Base-by-base conservation (phyloP, 805 yeast species). In the Pichia gijzeniarum region DNA sequence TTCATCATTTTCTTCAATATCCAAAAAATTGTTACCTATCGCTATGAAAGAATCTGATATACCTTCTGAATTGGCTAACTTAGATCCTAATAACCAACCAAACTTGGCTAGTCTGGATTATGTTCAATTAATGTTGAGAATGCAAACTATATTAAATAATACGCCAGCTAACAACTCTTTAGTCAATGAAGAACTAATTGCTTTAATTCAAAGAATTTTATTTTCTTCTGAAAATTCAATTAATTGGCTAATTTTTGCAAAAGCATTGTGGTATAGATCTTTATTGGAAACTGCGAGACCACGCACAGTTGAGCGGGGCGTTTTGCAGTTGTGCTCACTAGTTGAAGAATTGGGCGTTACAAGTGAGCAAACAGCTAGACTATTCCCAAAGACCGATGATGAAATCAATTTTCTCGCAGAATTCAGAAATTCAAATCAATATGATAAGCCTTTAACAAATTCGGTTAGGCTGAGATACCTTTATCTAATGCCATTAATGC, bases 211-310 rank as follows among this genome's bases (percentile, higher is more conserved):
- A 38, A 75, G 99, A 54, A 73, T 91, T 10, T 67, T 91, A 18
- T 76, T 75, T 62, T 69, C 77, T 40, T 71, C 73, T 10, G 57
- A 59, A 4, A 65, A 68, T 4, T 52, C 67, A 1, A 73, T 76
- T 16, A 84, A 86, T 61, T 89, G 96, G 89, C 65, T 85, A 1
- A 62, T 91, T 3, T 88, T 81, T 56, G 78, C 90, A 2, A 72
- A 90, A 50, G 85, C 95, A 0, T 68, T 93, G 37, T 93, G 97
- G 96, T 85, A 83, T 57, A 77, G 98, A 61, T 87, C 96, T 7
- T 56, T 85, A 18, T 68, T 90, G 32, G 99, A 93, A 61, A 77
- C 95, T 0, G 72, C 74, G 41, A 81, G 80, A 53, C 79, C 95
- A 1, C 81, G 85, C 59, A 91, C 97, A 1, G 82, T 91, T 20